These are phyloP conservation scores for Ophiorrhiza pumila DNA, from an alignment of 257 asterid genomes.

Conservation along the genomic window DNA sequence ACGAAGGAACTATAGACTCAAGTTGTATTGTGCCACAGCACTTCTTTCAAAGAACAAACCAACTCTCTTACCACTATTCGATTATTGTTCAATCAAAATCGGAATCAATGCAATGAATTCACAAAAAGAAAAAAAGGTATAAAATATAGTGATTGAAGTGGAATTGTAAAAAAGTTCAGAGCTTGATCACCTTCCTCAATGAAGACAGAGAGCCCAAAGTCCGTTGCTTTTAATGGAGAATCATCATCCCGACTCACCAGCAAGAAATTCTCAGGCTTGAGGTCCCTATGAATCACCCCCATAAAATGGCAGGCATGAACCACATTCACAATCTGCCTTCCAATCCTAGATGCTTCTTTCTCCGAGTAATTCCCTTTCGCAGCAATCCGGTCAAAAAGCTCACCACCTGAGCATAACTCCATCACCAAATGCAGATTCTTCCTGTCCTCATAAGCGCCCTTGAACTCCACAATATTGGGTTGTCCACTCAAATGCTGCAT, in stretches of 20 bases:
- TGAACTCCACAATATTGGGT: constrained; percentile 40
- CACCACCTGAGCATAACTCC: constrained; percentile 45
- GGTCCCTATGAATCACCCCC: constrained; percentile 48
- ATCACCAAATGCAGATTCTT: constrained; percentile 33
- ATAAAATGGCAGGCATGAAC: constrained; percentile 45
- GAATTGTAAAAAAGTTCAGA: neutral
- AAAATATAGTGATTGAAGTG: neutral
- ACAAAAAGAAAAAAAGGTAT: neutral
- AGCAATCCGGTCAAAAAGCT: constrained; percentile 37
- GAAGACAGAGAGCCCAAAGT: constrained; percentile 44
- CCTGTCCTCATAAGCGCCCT: constrained; percentile 41
- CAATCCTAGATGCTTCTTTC: constrained; percentile 43
- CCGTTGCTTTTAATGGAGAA: constrained; percentile 38
- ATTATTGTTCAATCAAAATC: neutral
- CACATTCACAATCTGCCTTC: constrained; percentile 42
- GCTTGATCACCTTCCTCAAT: constrained; percentile 36
- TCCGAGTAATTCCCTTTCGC: constrained; percentile 44
- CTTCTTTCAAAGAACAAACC: too few species aligned
- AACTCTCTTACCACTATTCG: neutral
- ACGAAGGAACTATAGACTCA: too few species aligned
- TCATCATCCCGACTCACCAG: constrained; percentile 29
- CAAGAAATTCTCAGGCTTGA: constrained; percentile 48
- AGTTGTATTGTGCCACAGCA: too few species aligned
- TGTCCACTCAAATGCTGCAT: constrained; percentile 44
- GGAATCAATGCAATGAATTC: neutral